Percentiles rank a stretch among this genome's conserved stretches.
phyloP scores from a whole-genome alignment of 2,329 filamentous ascomycete genomes.

The Penicillium sp. region DNA sequence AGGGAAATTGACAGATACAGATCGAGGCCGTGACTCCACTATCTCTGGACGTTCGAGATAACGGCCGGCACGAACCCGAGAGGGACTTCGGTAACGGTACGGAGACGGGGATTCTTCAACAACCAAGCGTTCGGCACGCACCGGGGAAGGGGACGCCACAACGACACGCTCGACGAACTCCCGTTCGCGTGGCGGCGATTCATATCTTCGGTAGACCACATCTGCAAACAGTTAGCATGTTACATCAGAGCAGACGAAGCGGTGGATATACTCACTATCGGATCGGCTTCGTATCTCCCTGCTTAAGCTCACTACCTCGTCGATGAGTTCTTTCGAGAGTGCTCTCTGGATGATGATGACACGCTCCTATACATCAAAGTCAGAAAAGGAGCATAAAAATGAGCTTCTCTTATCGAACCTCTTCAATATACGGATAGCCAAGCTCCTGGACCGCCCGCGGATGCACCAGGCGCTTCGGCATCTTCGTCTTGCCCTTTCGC shows the following conservation, averaged over 20 bases:
- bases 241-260: background rate
- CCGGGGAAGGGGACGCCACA: slow-evolving; percentile 13
- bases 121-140: slow-evolving; percentile 21
- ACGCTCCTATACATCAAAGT: slow-evolving; percentile 57
- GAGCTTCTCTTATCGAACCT: slow-evolving; percentile 50
- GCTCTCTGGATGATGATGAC: slow-evolving; percentile 79
- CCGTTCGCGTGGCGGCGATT: slow-evolving; percentile 14
- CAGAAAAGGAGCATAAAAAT: background rate
- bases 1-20: slow-evolving; percentile 31
- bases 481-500: slow-evolving; percentile 83
- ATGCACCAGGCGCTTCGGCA: slow-evolving; percentile 75
- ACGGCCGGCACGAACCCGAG: slow-evolving; percentile 23
- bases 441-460: slow-evolving; percentile 77
- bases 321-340: slow-evolving; percentile 84
- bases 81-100: slow-evolving; percentile 21
- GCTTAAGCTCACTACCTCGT: slow-evolving; percentile 79
- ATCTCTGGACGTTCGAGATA: slow-evolving; percentile 23
- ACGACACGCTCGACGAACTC: slow-evolving; percentile 16
- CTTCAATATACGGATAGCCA: slow-evolving; percentile 80
- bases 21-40: slow-evolving; percentile 30
- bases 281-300: slow-evolving; percentile 51
- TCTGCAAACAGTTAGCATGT: background rate
- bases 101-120: slow-evolving; percentile 29
- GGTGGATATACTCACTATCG: slow-evolving; percentile 25
- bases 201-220: slow-evolving; percentile 14